A percentile compares a stretch with the other conserved stretches of the same genome.
These are phyloP conservation scores for Acanthamoeba healyi DNA, from an alignment of 208 protist genomes.

Conservation along the genomic window DNA sequence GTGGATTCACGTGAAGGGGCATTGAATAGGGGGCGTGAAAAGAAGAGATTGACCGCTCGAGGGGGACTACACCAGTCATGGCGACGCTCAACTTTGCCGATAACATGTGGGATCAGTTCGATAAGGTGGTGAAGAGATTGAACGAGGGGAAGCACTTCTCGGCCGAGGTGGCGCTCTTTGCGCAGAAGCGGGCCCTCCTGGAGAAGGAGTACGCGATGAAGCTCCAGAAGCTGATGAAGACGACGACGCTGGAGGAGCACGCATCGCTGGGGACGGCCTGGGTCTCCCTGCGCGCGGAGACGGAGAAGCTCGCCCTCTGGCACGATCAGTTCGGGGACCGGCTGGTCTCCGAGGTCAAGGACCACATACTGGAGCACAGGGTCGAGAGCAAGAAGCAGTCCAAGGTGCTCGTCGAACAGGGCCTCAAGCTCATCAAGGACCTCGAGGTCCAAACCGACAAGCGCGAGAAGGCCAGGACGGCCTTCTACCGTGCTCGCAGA, in stretches of 20 bases:
- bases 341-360: not conserved
- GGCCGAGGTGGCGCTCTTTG: not conserved
- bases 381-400: not conserved
- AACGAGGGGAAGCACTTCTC: constrained; percentile 46
- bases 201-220: constrained; percentile 62
- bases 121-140: constrained; percentile 35
- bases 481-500: not conserved
- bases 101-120: constrained; percentile 59
- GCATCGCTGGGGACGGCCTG: not conserved
- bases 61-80: too few relatives aligned
- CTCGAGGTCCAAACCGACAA: constrained; percentile 24
- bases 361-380: not conserved
- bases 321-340: constrained; percentile 45
- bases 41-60: too few relatives aligned
- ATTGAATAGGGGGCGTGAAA: too few relatives aligned
- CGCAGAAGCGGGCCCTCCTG: constrained; percentile 9
- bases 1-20: too few relatives aligned
- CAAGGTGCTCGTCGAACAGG: constrained; percentile 12
- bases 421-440: constrained; percentile 17
- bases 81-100: constrained; percentile 10
- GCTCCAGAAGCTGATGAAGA: constrained; percentile 39
- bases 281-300: not conserved
- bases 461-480: not conserved
- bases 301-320: constrained; percentile 22
- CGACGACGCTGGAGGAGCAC: not conserved